Conservation (phyloP, 495 filamentous ascomycete species). For the Aspergillus biplanus region DNA sequence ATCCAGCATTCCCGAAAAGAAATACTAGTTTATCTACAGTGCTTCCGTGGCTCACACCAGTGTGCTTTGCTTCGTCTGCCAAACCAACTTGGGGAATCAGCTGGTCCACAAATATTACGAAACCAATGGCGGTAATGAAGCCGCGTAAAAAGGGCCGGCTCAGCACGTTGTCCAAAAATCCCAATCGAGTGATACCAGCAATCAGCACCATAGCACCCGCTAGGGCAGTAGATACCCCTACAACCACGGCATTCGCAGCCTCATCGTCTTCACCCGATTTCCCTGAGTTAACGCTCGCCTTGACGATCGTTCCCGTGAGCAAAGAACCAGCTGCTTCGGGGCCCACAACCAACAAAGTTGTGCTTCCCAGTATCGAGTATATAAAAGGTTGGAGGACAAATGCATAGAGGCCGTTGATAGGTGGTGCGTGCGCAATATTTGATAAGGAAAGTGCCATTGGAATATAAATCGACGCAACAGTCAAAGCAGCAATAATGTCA, state of each 20-base stretch:
- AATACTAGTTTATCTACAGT: conserved; percentile 85
- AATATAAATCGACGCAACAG: conserved; percentile 95
- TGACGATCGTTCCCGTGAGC: conserved; percentile 84
- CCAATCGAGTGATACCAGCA: conserved; percentile 82
- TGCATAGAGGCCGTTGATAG: conserved; percentile 93
- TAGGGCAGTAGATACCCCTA: conserved; percentile 87
- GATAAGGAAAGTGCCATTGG: conserved; percentile 93
- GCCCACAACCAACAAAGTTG: conserved; percentile 90
- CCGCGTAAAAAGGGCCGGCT: conserved; percentile 90
- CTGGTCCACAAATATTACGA: conserved; percentile 95
- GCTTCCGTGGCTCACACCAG: conserved; percentile 74
- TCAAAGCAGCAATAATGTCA: conserved; percentile 83
- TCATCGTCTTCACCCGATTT: conserved; percentile 71
- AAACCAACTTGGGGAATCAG: conserved; percentile 89
- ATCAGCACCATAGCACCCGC: conserved; percentile 84
- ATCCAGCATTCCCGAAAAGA: conserved; percentile 63
- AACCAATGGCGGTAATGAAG: conserved; percentile 95
- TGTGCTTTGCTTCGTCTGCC: conserved; percentile 57
- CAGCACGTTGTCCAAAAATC: conserved; percentile 92
- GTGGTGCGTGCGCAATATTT: conserved; percentile 90
- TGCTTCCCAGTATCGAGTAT: conserved; percentile 89
- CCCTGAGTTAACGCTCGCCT: conserved; percentile 69
- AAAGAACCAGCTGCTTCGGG: conserved; percentile 94
- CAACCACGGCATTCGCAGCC: conserved; percentile 73
- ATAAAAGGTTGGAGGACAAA: conserved; percentile 91